These are phyloP conservation scores for Penicillium riverlandense DNA, from an alignment of 495 filamentous ascomycete species.

Conservation along the genomic window DNA sequence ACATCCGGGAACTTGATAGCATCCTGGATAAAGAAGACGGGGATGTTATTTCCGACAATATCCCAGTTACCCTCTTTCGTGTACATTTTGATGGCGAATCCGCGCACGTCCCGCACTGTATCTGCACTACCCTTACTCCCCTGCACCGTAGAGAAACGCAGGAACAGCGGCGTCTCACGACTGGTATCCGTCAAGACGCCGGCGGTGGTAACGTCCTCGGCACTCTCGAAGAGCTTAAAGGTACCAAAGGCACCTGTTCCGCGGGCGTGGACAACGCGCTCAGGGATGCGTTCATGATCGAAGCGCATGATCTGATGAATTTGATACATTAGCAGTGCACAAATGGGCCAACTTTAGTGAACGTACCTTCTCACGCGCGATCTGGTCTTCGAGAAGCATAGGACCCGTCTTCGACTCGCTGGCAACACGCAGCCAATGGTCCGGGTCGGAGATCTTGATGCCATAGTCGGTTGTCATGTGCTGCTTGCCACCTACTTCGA, in stretches of 20 bases:
- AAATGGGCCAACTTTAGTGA: background rate
- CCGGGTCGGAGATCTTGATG: slow-evolving; percentile 62
- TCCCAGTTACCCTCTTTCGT: slow-evolving; percentile 51
- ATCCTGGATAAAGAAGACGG: slow-evolving; percentile 57
- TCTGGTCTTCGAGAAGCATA: slow-evolving; percentile 72
- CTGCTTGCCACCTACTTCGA: slow-evolving; percentile 26
- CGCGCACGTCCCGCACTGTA: slow-evolving; percentile 74
- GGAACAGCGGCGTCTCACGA: slow-evolving; percentile 69
- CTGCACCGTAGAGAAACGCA: slow-evolving; percentile 79
- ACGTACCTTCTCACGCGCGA: slow-evolving; percentile 66
- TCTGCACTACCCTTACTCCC: slow-evolving; percentile 72
- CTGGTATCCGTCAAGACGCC: slow-evolving; percentile 73
- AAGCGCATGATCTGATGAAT: slow-evolving; percentile 61
- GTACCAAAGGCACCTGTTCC: slow-evolving; percentile 78
- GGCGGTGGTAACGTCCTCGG: slow-evolving; percentile 61
- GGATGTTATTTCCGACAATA: slow-evolving; percentile 56
- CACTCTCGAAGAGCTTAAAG: slow-evolving; percentile 67
- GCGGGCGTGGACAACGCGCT: slow-evolving; percentile 84
- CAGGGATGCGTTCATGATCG: slow-evolving; percentile 83
- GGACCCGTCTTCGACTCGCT: slow-evolving; percentile 60
- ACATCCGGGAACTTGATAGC: slow-evolving; percentile 67
- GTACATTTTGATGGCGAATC: slow-evolving; percentile 77
- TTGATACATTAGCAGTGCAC: background rate
- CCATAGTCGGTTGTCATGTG: slow-evolving; percentile 73
- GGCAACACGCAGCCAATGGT: slow-evolving; percentile 69